Conservation (phyloP, 257 asterid genomes). For the Solanum virginianum region DNA sequence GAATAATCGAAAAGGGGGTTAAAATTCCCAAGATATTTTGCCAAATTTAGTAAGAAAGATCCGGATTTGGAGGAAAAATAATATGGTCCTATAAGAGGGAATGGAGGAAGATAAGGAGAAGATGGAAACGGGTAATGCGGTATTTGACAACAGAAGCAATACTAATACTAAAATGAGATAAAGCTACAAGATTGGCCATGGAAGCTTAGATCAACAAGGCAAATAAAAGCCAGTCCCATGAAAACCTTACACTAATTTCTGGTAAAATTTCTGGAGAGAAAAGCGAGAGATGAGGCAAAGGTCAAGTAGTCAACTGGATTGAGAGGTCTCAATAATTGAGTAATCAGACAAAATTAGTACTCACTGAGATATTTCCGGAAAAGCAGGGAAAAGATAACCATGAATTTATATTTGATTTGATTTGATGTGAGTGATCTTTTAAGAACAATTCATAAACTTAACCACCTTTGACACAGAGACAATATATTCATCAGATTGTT, state of each 20-base stretch:
- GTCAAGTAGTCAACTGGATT: background rate
- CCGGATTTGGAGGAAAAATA: background rate
- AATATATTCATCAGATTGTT: too few species aligned
- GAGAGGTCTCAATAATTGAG: background rate
- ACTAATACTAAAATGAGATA: background rate
- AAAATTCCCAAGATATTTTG: background rate
- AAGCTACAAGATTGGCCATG: slow-evolving; percentile 18
- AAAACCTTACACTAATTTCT: background rate
- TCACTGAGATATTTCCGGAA: background rate
- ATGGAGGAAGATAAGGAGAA: slow-evolving; percentile 44
- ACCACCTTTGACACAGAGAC: too few species aligned
- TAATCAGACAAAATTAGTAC: background rate
- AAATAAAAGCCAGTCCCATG: slow-evolving; percentile 7
- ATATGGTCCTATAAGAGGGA: slow-evolving; percentile 23
- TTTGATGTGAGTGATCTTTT: background rate
- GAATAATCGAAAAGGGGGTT: background rate
- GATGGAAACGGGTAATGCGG: slow-evolving; percentile 30
- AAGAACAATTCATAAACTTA: background rate
- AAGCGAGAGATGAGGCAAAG: background rate
- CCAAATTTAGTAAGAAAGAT: background rate
- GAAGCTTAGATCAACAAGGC: background rate
- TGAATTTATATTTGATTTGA: background rate
- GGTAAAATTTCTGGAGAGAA: background rate
- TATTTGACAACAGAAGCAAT: slow-evolving; percentile 7
- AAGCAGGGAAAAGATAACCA: background rate